A percentile compares a stretch with the other conserved stretches of the same genome.
These are phyloP conservation scores for Venturia carpophila DNA, from an alignment of 2,329 filamentous ascomycete genomes.

Conservation along the genomic window DNA sequence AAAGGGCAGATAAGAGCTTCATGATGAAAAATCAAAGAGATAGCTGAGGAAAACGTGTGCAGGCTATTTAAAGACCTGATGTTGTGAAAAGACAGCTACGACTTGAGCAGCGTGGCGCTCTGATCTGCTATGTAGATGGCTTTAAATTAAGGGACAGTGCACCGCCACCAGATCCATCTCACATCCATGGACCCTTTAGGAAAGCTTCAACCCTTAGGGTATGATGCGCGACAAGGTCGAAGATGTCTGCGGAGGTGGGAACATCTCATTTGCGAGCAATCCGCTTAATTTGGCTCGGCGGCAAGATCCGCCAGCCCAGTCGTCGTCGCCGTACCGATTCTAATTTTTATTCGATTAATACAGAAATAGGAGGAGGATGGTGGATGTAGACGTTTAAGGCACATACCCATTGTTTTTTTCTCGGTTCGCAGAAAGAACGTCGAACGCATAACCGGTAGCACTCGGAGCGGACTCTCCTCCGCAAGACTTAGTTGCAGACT, in stretches of 20 bases:
- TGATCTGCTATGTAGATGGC: not conserved
- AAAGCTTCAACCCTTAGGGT: not conserved
- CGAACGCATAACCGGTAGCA: not conserved
- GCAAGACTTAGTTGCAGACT: not conserved
- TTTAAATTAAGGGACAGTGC: not conserved
- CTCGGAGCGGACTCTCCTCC: not conserved
- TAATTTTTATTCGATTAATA: not conserved
- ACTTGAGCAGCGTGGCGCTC: not conserved
- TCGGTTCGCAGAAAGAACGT: not conserved
- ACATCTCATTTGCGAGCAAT: not conserved
- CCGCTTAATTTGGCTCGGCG: not conserved
- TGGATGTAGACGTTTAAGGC: not conserved
- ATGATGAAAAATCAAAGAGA: not conserved
- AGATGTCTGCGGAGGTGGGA: conserved; percentile 1
- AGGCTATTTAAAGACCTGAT: not conserved
- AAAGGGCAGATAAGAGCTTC: not conserved
- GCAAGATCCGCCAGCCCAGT: not conserved
- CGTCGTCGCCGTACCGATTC: not conserved
- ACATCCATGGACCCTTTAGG: not conserved
- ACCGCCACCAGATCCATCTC: not conserved
- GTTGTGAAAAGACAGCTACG: not conserved
- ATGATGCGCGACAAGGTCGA: not conserved
- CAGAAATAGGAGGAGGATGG: not conserved
- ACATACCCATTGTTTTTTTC: not conserved
- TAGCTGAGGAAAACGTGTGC: not conserved